Evolutionary conservation across 805 yeast species (phyloP).

Genomic region (Kuraishia capsulata): DNA sequence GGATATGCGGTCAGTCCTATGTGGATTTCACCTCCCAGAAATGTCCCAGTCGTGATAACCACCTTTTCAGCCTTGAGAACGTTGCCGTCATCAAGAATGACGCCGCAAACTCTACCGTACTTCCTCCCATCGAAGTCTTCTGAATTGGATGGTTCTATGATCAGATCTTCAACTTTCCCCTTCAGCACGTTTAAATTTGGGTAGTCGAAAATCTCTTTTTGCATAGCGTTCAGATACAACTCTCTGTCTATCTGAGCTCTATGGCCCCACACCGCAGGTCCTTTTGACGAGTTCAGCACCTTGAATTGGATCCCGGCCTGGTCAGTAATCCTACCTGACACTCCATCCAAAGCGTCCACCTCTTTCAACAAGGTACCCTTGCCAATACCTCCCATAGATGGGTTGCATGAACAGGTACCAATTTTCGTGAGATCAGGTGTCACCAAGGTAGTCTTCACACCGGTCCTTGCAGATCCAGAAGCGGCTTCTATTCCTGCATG

Average conservation of each 20-base stretch:
- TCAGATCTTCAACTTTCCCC: conserved; percentile 79
- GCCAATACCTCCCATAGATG: conserved; percentile 97
- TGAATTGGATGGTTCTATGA: conserved; percentile 36
- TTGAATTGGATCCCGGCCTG: conserved; percentile 89
- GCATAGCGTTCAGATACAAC: conserved; percentile 76
- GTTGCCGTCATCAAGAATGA: conserved; percentile 59
- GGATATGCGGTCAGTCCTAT: conserved; percentile 75
- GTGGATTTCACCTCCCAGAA: conserved; percentile 89
- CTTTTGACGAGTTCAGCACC: conserved; percentile 75
- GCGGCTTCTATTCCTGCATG: conserved; percentile 99
- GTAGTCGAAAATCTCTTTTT: conserved; percentile 45
- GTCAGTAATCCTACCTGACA: conserved; percentile 80
- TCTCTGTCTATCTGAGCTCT: conserved; percentile 91
- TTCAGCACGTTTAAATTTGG: conserved; percentile 50
- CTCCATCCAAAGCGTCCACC: conserved; percentile 95
- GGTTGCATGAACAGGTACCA: conserved; percentile 96
- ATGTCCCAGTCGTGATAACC: conserved; percentile 93
- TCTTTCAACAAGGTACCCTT: conserved; percentile 89
- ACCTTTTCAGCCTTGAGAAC: conserved; percentile 56
- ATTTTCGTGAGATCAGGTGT: conserved; percentile 71
- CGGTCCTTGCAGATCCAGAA: conserved; percentile 82
- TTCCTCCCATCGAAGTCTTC: conserved; percentile 27
- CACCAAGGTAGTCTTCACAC: conserved; percentile 58
- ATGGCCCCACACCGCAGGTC: conserved; percentile 98
- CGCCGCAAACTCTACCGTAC: conserved; percentile 53